Conservation (phyloP, 331 rosid genomes). For the Erythrophleum ivorense region DNA sequence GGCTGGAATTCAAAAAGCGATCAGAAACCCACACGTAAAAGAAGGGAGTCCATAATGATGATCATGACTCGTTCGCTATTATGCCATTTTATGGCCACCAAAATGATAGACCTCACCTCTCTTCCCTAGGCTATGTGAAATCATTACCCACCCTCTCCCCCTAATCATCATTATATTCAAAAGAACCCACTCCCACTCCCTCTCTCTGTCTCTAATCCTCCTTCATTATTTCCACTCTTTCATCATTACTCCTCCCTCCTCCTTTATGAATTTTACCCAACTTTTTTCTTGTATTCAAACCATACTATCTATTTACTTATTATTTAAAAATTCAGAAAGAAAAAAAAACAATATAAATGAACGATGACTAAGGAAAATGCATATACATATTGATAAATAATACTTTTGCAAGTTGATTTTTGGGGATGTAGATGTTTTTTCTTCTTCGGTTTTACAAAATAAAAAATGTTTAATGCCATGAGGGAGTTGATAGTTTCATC, state of each 20-base stretch:
- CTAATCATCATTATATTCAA: constrained; percentile 55
- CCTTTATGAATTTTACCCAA: constrained; percentile 37
- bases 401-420: too few relatives aligned
- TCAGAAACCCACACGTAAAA: constrained; percentile 57
- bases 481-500: too few relatives aligned
- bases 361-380: too few relatives aligned
- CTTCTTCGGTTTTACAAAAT: too few relatives aligned
- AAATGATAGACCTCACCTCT: constrained; percentile 35
- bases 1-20: constrained; percentile 5
- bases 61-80: constrained; percentile 35
- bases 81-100: constrained; percentile 42
- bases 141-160: constrained; percentile 65
- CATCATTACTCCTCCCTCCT: constrained; percentile 51
- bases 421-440: too few relatives aligned
- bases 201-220: background rate
- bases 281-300: constrained; percentile 22
- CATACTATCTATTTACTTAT: background rate
- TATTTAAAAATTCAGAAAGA: too few relatives aligned
- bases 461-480: too few relatives aligned
- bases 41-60: constrained; percentile 51
- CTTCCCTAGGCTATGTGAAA: constrained; percentile 55
- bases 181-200: constrained; percentile 31
- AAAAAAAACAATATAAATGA: too few relatives aligned
- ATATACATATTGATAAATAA: too few relatives aligned
- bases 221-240: constrained; percentile 47